Percentiles rank a stretch among this genome's conserved stretches.
These are phyloP conservation scores for Penicillium nordicum DNA, from an alignment of 2,329 filamentous ascomycete genomes.

Conservation along the genomic window DNA sequence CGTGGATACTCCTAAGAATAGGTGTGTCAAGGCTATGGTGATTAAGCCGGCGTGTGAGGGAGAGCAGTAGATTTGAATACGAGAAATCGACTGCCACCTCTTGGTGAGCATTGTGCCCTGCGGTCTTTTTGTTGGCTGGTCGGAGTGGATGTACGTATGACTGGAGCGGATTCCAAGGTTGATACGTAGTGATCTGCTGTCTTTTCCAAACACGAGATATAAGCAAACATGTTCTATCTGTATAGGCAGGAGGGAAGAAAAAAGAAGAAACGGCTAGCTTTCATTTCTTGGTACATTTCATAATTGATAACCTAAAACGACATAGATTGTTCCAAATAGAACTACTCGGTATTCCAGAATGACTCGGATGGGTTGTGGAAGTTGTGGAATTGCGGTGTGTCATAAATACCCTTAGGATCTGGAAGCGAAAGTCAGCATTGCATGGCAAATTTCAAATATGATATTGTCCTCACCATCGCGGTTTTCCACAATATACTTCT, in stretches of 20 bases:
- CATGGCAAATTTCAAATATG: neutral
- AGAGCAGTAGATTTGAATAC: neutral
- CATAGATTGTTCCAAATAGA: neutral
- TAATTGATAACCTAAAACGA: neutral
- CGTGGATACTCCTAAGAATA: neutral
- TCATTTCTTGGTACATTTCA: neutral
- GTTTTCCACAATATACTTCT: conserved; percentile 51
- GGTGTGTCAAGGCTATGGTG: neutral
- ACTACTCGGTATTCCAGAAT: neutral
- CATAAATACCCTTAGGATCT: conserved; percentile 55
- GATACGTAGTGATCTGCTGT: neutral
- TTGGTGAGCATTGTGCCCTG: neutral
- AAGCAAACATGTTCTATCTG: neutral
- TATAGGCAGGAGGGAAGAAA: neutral
- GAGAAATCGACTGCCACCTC: neutral
- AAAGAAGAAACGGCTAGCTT: neutral
- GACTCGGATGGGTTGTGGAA: neutral
- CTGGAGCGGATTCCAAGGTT: neutral
- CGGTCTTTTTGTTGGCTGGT: neutral
- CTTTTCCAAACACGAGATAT: neutral
- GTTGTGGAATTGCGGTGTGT: conserved; percentile 34
- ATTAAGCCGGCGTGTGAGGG: neutral
- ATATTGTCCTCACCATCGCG: conserved; percentile 48
- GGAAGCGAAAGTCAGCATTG: conserved; percentile 3
- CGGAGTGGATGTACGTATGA: neutral